Evolutionary conservation across 768 basidiomycete species (phyloP).

Genomic region (Podaxis pistillaris): DNA sequence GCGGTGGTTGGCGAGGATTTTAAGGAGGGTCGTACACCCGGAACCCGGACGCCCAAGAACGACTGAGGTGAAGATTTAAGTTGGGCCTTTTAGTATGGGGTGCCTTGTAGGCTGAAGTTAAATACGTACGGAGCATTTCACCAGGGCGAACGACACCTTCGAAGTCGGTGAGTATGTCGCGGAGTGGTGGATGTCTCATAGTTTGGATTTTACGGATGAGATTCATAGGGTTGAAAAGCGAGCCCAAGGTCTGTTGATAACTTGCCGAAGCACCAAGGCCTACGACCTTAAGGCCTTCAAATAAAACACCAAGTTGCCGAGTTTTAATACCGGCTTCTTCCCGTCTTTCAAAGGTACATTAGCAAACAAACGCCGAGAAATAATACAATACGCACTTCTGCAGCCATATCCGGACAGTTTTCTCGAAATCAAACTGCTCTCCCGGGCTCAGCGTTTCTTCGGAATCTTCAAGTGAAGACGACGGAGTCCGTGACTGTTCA

Average conservation of each 20-base stretch:
- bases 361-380: not conserved
- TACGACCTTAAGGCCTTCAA: slow-evolving; percentile 56
- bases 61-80: slow-evolving; percentile 37
- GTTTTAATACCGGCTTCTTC: slow-evolving; percentile 47
- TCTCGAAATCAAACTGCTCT: slow-evolving; percentile 38
- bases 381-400: slow-evolving; percentile 29
- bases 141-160: slow-evolving; percentile 66
- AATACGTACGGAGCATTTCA: slow-evolving; percentile 72
- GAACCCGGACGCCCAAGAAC: slow-evolving; percentile 85
- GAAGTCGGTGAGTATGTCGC: slow-evolving; percentile 61
- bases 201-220: slow-evolving; percentile 42
- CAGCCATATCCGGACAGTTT: slow-evolving; percentile 27
- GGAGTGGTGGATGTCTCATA: slow-evolving; percentile 57
- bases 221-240: slow-evolving; percentile 52
- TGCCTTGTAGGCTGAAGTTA: not conserved
- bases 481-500: slow-evolving; percentile 6
- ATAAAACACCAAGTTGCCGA: slow-evolving; percentile 60
- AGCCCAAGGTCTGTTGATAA: slow-evolving; percentile 60
- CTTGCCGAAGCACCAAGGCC: slow-evolving; percentile 57
- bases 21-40: slow-evolving; percentile 83
- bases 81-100: not conserved
- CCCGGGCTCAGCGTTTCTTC: slow-evolving; percentile 23
- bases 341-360: slow-evolving; percentile 30
- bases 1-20: slow-evolving; percentile 75
- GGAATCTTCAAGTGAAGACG: slow-evolving; percentile 20